These are phyloP conservation scores for Yamadazyma paraphyllophila DNA, from an alignment of 805 yeast species.

Conservation along the genomic window DNA sequence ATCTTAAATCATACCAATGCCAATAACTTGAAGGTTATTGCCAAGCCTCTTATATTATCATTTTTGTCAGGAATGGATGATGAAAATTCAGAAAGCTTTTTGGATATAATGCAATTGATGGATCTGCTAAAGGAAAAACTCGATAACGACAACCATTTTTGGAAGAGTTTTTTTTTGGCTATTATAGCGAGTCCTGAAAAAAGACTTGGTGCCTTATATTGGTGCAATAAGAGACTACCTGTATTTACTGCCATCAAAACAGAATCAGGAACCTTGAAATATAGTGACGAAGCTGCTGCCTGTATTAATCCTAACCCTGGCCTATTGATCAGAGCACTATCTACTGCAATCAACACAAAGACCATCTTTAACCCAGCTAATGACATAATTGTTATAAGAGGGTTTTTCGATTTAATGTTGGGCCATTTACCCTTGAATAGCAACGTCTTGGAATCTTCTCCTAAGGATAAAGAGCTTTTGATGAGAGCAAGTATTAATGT, in stretches of 20 bases:
- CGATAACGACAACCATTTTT: slow-evolving; percentile 70
- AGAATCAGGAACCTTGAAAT: slow-evolving; percentile 11
- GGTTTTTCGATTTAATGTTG: slow-evolving; percentile 78
- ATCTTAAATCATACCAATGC: slow-evolving; percentile 45
- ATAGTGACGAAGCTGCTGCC: slow-evolving; percentile 53
- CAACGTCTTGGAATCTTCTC: slow-evolving; percentile 49
- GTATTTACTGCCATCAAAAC: slow-evolving; percentile 42
- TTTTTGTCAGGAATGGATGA: slow-evolving; percentile 89
- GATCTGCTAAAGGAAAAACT: slow-evolving; percentile 57
- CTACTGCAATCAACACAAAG: slow-evolving; percentile 54
- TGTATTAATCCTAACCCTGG: slow-evolving; percentile 80
- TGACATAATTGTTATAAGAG: slow-evolving; percentile 75
- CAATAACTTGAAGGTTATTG: slow-evolving; percentile 47
- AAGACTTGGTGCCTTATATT: slow-evolving; percentile 78
- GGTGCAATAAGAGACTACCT: slow-evolving; percentile 70
- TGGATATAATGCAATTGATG: slow-evolving; percentile 55
- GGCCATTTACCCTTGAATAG: slow-evolving; percentile 66
- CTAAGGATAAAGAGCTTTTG: slow-evolving; percentile 55
- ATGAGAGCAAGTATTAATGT: slow-evolving; percentile 64
- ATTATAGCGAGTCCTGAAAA: slow-evolving; percentile 78
- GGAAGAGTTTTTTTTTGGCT: slow-evolving; percentile 78
- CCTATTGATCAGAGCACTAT: slow-evolving; percentile 68
- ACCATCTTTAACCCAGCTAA: slow-evolving; percentile 34
- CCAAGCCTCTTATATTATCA: slow-evolving; percentile 70
- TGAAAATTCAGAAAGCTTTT: slow-evolving; percentile 81